Conservation (phyloP, 2,329 filamentous ascomycete species). For the Alternaria angustiovoidea region DNA sequence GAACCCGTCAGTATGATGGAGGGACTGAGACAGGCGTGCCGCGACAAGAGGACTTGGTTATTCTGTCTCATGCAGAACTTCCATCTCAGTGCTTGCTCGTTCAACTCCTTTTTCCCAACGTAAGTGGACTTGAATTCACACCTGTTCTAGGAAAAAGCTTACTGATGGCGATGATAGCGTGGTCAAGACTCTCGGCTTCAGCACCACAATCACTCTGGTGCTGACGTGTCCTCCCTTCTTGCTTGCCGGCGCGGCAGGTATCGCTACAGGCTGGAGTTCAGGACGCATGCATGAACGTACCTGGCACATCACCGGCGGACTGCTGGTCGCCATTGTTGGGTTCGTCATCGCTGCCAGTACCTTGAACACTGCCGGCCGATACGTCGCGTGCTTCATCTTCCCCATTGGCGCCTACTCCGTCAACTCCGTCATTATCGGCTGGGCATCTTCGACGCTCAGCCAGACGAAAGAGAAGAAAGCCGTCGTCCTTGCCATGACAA, state of each 20-base stretch:
- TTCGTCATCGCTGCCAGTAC: slow-evolving; percentile 50
- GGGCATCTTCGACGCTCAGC: slow-evolving; percentile 37
- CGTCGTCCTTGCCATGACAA: slow-evolving; percentile 42
- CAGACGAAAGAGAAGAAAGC: slow-evolving; percentile 45
- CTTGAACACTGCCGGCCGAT: slow-evolving; percentile 38
- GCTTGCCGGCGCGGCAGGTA: slow-evolving; percentile 56
- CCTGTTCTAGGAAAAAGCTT: too few species aligned
- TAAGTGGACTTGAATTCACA: slow-evolving; percentile 16
- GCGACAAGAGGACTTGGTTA: slow-evolving; percentile 41
- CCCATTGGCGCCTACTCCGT: slow-evolving; percentile 42
- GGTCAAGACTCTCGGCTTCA: slow-evolving; percentile 50
- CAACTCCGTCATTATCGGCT: slow-evolving; percentile 43
- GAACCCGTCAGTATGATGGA: slow-evolving; percentile 37
- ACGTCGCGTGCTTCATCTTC: slow-evolving; percentile 44
- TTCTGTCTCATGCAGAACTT: slow-evolving; percentile 46
- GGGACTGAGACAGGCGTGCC: slow-evolving; percentile 39
- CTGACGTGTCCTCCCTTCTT: slow-evolving; percentile 59
- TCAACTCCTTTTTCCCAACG: slow-evolving; percentile 47
- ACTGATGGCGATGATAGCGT: slow-evolving; percentile 29
- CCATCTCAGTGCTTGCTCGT: slow-evolving; percentile 38
- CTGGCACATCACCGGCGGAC: slow-evolving; percentile 59
- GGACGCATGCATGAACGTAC: slow-evolving; percentile 60
- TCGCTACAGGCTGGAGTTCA: slow-evolving; percentile 60
- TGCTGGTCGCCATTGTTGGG: slow-evolving; percentile 53
- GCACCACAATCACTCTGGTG: slow-evolving; percentile 46